A percentile compares a stretch with the other conserved stretches of the same genome.
Evolutionary conservation across 805 yeast species (phyloP).

Genomic region (Wickerhamiella azyma): DNA sequence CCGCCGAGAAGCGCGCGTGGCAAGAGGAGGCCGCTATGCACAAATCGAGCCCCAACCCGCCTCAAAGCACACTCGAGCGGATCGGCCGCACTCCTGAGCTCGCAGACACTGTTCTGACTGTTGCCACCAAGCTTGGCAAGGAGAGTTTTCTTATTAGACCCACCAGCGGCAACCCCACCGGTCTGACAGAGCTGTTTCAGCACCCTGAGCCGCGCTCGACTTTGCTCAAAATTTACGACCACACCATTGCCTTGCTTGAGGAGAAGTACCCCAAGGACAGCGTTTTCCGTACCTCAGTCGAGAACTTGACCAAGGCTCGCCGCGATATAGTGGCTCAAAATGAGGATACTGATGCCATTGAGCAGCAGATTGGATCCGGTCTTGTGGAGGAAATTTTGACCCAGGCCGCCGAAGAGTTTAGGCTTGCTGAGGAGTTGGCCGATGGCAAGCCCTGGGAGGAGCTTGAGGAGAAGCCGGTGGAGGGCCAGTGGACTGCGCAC

Average conservation of each 20-base stretch:
- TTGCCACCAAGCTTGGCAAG: conserved; percentile 16
- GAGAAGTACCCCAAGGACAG: conserved; percentile 55
- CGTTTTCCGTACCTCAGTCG: conserved; percentile 65
- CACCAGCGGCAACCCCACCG: conserved; percentile 60
- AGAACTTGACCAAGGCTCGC: conserved; percentile 57
- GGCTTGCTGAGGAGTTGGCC: conserved; percentile 51
- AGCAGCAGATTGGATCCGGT: conserved; percentile 64
- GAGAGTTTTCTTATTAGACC: conserved; percentile 37
- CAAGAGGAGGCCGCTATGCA: conserved; percentile 14
- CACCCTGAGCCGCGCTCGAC: conserved; percentile 82
- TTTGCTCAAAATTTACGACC: conserved; percentile 51
- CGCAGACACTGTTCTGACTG: conserved; percentile 18
- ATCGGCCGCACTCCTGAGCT: conserved; percentile 21
- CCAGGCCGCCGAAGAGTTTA: conserved; percentile 72
- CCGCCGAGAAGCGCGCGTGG: conserved; percentile 14
- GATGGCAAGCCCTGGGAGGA: conserved; percentile 68
- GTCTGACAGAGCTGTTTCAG: conserved; percentile 61
- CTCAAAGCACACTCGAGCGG: conserved; percentile 15
- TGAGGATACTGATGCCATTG: conserved; percentile 52
- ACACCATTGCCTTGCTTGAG: conserved; percentile 47
- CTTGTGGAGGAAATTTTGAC: conserved; percentile 68
- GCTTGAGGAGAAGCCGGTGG: conserved; percentile 62
- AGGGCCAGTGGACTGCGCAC: conserved; percentile 55
- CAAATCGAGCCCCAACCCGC: conserved; percentile 11
- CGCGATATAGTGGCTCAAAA: conserved; percentile 48